These are phyloP conservation scores for Paramyrothecium roridum DNA, from an alignment of 2,329 filamentous ascomycete genomes.

Conservation along the genomic window DNA sequence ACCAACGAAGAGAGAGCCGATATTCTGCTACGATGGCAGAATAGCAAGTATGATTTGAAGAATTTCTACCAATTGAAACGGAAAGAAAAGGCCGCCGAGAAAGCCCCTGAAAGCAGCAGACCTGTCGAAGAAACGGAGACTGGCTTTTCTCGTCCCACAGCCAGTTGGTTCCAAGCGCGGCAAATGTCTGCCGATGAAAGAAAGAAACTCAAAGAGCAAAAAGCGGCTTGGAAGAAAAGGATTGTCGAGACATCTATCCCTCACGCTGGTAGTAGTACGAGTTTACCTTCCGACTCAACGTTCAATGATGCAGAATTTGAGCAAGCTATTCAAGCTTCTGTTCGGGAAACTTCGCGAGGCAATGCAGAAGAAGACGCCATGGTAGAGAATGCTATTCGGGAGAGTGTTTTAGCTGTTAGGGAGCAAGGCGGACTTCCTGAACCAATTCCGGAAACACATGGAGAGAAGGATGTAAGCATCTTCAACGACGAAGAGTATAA, in stretches of 20 bases:
- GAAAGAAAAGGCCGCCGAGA: slow-evolving; percentile 38
- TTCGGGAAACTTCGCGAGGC: slow-evolving; percentile 67
- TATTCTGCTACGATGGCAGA: slow-evolving; percentile 65
- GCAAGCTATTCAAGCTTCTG: slow-evolving; percentile 66
- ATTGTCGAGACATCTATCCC: slow-evolving; percentile 9
- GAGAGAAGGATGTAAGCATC: slow-evolving; percentile 23
- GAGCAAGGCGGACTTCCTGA: slow-evolving; percentile 21
- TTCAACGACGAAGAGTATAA: slow-evolving; percentile 38
- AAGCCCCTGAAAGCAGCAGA: slow-evolving; percentile 18
- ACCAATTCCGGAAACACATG: slow-evolving; percentile 10
- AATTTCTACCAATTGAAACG: slow-evolving; percentile 53
- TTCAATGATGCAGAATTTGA: slow-evolving; percentile 62
- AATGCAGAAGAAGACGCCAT: slow-evolving; percentile 66
- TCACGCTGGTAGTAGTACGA: slow-evolving; percentile 9
- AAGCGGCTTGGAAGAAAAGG: slow-evolving; percentile 36
- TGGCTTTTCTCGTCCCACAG: slow-evolving; percentile 26
- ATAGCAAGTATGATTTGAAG: slow-evolving; percentile 56
- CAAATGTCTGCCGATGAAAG: slow-evolving; percentile 48
- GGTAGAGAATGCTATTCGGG: slow-evolving; percentile 71
- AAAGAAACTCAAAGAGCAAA: slow-evolving; percentile 46
- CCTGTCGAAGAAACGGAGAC: slow-evolving; percentile 13
- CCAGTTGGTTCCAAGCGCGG: slow-evolving; percentile 47
- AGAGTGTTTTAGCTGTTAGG: slow-evolving; percentile 60
- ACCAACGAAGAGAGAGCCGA: slow-evolving; percentile 58
- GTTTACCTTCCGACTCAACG: slow-evolving; percentile 4